Evolutionary conservation across 2,329 filamentous ascomycete species (phyloP).

Genomic region (Colletotrichum eleusines): DNA sequence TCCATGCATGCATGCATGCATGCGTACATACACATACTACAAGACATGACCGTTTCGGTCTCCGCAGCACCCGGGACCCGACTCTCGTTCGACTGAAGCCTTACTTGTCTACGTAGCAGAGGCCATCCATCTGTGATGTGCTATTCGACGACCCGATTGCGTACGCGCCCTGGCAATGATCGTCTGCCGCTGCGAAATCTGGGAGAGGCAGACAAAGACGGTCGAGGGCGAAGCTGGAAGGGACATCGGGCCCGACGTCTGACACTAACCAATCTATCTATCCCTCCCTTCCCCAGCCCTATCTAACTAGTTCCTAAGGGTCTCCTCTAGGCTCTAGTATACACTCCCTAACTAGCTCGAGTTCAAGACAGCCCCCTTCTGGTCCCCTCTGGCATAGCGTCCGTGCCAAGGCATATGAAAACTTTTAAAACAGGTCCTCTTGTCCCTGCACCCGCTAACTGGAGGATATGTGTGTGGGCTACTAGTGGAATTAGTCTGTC

Average conservation of each 20-base stretch:
- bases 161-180: background rate
- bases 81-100: background rate
- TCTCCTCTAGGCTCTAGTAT: no score
- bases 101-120: background rate
- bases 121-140: background rate
- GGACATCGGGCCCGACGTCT: background rate
- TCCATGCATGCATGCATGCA: conserved; percentile 25
- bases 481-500: no score
- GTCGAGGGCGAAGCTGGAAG: background rate
- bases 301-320: no score
- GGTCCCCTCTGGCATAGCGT: conserved; percentile 1
- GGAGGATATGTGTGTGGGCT: no score
- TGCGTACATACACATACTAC: conserved; percentile 15
- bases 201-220: background rate
- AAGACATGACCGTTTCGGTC: conserved; percentile 21
- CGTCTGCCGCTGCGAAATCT: background rate
- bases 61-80: background rate
- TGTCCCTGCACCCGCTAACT: no score
- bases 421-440: conserved; percentile 30
- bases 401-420: conserved; percentile 27
- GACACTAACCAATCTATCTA: background rate
- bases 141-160: background rate
- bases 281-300: background rate
- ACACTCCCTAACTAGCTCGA: no score
- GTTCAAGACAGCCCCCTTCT: no score